phyloP scores from a whole-genome alignment of 352 stramenopile genomes.

The Pythium vanterpoolii region DNA sequence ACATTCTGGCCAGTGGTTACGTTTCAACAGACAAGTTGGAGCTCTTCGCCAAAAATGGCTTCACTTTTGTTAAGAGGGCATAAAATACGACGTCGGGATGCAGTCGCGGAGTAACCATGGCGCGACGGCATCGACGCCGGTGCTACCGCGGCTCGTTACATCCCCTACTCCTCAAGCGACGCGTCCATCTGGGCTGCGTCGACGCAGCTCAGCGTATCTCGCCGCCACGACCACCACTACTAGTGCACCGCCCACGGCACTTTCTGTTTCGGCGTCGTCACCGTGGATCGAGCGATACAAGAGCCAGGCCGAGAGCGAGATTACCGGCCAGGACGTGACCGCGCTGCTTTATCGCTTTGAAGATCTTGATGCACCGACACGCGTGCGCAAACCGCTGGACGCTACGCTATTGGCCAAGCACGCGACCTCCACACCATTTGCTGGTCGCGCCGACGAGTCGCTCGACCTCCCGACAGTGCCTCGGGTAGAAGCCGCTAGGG shows the following conservation, averaged over 20 bases:
- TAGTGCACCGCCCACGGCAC: background rate
- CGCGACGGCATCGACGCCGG: background rate
- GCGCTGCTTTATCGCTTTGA: constrained; percentile 18
- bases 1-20: background rate
- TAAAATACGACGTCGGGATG: background rate
- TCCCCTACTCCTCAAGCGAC: background rate
- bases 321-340: constrained; percentile 15
- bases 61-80: background rate
- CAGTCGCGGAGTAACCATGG: background rate
- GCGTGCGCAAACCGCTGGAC: constrained; percentile 18
- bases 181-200: background rate
- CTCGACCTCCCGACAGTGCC: background rate
- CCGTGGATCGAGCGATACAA: constrained; percentile 23
- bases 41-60: background rate
- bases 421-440: constrained; percentile 19
- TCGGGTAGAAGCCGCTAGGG: background rate
- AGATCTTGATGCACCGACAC: background rate
- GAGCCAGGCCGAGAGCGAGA: constrained; percentile 11
- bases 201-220: background rate
- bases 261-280: background rate
- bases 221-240: background rate
- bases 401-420: constrained; percentile 17
- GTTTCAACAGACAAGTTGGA: background rate
- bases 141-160: background rate
- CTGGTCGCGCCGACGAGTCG: constrained; percentile 17